Conservation (phyloP, 2,329 filamentous ascomycete species). For the Ophiognomonia clavigignenti-juglandacearum region DNA sequence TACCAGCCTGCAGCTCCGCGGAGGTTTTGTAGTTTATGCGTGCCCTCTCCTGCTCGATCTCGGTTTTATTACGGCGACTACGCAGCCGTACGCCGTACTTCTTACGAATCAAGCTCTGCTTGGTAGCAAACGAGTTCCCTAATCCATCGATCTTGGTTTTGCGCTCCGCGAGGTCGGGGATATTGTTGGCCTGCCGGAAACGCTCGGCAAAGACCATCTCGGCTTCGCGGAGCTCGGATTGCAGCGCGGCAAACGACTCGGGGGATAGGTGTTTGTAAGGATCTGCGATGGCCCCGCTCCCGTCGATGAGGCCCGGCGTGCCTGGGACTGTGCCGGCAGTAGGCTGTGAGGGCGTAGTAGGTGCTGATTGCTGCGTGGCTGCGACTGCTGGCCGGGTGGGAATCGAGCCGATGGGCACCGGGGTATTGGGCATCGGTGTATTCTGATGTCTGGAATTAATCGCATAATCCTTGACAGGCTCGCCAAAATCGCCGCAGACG, state of each 20-base stretch:
- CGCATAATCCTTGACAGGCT: conserved; percentile 15
- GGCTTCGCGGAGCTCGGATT: conserved; percentile 32
- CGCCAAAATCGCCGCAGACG: conserved; percentile 40
- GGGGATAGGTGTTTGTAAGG: conserved; percentile 41
- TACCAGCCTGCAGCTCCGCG: conserved; percentile 10
- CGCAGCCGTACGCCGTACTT: conserved; percentile 53
- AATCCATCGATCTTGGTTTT: conserved; percentile 34
- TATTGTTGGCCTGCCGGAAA: conserved; percentile 36
- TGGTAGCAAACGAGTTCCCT: conserved; percentile 50
- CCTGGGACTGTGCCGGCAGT: background rate
- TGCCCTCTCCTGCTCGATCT: conserved; percentile 39
- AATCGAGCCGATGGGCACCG: background rate
- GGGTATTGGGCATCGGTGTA: background rate
- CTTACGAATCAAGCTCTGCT: conserved; percentile 52
- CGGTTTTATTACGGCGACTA: conserved; percentile 40
- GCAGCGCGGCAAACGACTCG: conserved; percentile 24
- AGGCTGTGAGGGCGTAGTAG: background rate
- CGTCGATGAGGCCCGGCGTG: too few relatives aligned
- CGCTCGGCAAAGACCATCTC: conserved; percentile 34
- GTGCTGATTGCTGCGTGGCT: too few relatives aligned
- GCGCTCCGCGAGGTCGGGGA: conserved; percentile 29
- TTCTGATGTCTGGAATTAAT: background rate
- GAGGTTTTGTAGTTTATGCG: conserved; percentile 29
- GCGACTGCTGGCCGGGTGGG: background rate
- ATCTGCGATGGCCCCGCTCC: conserved; percentile 21